phyloP scores from a whole-genome alignment of 1,139 yeast genomes.

The Scheffersomyces lignicola region DNA sequence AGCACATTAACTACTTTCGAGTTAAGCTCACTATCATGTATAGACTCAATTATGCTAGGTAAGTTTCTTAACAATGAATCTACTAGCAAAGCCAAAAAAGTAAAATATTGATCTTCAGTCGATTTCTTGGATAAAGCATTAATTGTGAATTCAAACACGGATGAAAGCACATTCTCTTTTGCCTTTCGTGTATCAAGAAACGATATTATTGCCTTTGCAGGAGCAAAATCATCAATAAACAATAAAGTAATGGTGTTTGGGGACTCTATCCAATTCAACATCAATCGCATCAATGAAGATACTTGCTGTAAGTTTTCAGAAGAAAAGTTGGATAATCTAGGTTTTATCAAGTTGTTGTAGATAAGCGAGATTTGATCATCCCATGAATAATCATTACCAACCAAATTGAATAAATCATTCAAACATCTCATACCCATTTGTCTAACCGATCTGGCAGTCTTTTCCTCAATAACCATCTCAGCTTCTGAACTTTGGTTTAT shows the following conservation, averaged over 20 bases:
- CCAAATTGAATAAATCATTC: slow-evolving; percentile 46
- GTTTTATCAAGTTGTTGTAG: slow-evolving; percentile 55
- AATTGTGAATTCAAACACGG: slow-evolving; percentile 58
- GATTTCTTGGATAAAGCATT: slow-evolving; percentile 39
- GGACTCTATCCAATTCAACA: slow-evolving; percentile 61
- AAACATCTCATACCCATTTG: slow-evolving; percentile 62
- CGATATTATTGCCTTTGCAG: slow-evolving; percentile 56
- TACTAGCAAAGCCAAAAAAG: slow-evolving; percentile 56
- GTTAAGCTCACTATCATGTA: slow-evolving; percentile 50
- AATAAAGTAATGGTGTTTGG: slow-evolving; percentile 53
- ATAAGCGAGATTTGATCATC: slow-evolving; percentile 49
- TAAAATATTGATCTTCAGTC: slow-evolving; percentile 45
- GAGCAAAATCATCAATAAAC: slow-evolving; percentile 54
- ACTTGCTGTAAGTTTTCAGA: slow-evolving; percentile 80
- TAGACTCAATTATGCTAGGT: slow-evolving; percentile 47
- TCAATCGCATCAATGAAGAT: slow-evolving; percentile 71
- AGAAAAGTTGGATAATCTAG: slow-evolving; percentile 68
- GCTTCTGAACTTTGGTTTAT: slow-evolving; percentile 25
- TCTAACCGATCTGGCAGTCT: slow-evolving; percentile 56
- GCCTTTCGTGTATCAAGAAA: slow-evolving; percentile 56
- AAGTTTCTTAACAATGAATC: slow-evolving; percentile 53
- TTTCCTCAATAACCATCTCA: slow-evolving; percentile 31
- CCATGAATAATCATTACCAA: slow-evolving; percentile 61
- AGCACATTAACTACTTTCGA: slow-evolving; percentile 54
- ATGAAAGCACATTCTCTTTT: slow-evolving; percentile 64